A percentile compares a stretch with the other conserved stretches of the same genome.
Conservation (phyloP, 805 yeast genomes). For the Sungouiozyma intestinalis region DNA sequence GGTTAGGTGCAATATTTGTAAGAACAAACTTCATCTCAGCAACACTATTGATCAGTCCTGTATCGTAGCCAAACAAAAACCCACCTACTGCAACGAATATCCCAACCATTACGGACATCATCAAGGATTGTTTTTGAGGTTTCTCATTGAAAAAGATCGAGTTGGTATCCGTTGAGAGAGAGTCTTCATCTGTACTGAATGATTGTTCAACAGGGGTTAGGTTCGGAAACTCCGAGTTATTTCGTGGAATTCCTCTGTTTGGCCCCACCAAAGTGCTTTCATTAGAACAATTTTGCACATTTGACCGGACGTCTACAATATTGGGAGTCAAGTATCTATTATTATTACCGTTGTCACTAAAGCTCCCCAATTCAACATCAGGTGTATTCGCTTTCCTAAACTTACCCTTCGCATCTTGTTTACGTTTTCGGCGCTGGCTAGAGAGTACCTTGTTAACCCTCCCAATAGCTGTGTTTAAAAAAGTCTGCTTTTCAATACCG, state of each 20-base stretch:
- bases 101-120: constrained; percentile 66
- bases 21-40: constrained; percentile 66
- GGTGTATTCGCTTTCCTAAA: background rate
- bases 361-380: background rate
- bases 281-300: background rate
- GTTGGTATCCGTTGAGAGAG: constrained; percentile 7
- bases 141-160: constrained; percentile 20
- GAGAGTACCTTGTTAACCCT: constrained; percentile 3
- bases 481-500: constrained; percentile 2
- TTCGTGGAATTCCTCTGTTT: background rate
- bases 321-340: background rate
- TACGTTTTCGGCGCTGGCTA: constrained; percentile 1
- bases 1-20: constrained; percentile 41
- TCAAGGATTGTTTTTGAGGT: constrained; percentile 37
- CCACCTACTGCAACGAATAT: constrained; percentile 86
- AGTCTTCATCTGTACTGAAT: background rate
- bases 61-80: constrained; percentile 80
- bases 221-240: background rate
- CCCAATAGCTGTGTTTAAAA: constrained; percentile 3
- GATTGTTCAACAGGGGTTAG: background rate
- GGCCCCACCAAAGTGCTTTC: background rate
- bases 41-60: constrained; percentile 74
- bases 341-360: background rate
- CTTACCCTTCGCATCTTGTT: background rate
- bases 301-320: background rate